phyloP scores from a whole-genome alignment of 495 filamentous ascomycete species.

The Evernia prunastri region DNA sequence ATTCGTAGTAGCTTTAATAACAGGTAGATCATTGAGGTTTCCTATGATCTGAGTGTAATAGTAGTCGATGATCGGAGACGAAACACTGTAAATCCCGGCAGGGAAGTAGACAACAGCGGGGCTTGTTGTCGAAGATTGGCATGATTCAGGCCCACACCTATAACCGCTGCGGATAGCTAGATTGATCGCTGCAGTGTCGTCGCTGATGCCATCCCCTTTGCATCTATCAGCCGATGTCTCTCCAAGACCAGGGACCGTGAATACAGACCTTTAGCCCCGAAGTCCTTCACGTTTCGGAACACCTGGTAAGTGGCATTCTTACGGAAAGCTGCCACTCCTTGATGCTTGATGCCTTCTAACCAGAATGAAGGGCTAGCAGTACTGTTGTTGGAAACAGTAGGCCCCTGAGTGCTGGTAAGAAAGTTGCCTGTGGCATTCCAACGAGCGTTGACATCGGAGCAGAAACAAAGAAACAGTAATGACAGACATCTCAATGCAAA shows the following conservation, averaged over 20 bases:
- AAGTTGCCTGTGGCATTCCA: background rate
- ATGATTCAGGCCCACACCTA: conserved; percentile 44
- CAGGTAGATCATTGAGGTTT: conserved; percentile 56
- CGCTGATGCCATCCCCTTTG: conserved; percentile 52
- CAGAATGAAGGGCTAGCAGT: conserved; percentile 30
- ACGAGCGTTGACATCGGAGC: background rate
- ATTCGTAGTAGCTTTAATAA: conserved; percentile 55
- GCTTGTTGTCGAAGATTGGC: conserved; percentile 44
- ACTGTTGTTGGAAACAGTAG: background rate
- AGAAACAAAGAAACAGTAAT: background rate
- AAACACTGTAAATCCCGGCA: conserved; percentile 56
- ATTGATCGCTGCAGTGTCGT: conserved; percentile 61
- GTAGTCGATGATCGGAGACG: conserved; percentile 47
- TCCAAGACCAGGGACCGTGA: background rate
- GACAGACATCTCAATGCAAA: background rate
- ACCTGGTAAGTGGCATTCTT: conserved; percentile 41
- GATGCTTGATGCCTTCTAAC: conserved; percentile 42
- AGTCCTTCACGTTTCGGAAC: conserved; percentile 54
- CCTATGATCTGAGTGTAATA: conserved; percentile 66
- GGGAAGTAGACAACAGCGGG: conserved; percentile 61
- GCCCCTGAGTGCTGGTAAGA: background rate
- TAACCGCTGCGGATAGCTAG: conserved; percentile 48
- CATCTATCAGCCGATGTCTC: background rate
- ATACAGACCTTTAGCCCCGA: conserved; percentile 42
- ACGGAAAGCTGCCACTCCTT: conserved; percentile 43